Evolutionary conservation across 2,329 filamentous ascomycete species (phyloP), one percentile per base, ranked within the genome.

Genomic region (Bipolaris victoriae): DNA sequence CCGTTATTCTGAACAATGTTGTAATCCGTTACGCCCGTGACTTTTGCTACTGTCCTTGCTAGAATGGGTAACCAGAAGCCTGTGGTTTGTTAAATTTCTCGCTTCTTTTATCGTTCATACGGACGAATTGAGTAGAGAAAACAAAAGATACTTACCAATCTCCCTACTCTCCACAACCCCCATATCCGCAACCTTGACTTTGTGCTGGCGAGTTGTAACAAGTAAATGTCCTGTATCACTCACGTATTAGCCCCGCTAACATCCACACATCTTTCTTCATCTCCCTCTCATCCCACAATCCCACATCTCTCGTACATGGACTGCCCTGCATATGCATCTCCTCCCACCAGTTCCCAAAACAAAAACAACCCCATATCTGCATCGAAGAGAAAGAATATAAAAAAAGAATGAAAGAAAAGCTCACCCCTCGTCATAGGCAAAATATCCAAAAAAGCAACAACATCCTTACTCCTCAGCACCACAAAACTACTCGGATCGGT

Each of bases 1-100:
- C 84, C 92, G 68, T 97, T 98, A 75, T 98, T 98, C 80, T 98
- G 94, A 53, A 98, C 91, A 29, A 98, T 87, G 76, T 99, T 99
- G 90, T 94, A 98, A 78, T 97, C 93, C 49, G 82, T 82, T 1
- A 91, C 85, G 9, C 88, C 89, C 2, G 88, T 90, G 0, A 87
- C 86, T 49, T 81, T 82, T 31, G 87, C 84, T 36, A 97, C 82
- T 0, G 90, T 90, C 18, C 85, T 81, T 16, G 90, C 90, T 2
- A 97, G 80, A 3, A 94, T 76, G 33, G 91, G 87, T 26, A 96
- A 83, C 80, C 79, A 83, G 63, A 80, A 80, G 5, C 81, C 81
- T 78, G 15, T 54, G 40, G 53, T 13, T 26, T 39, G 6, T 5
- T 13, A 10, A 15, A 29, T 20, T 16, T 47, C 4, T 1, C 29